A percentile compares a stretch with the other conserved stretches of the same genome.
Evolutionary conservation across 345 rosid genomes (phyloP).

Genomic region (Boechera divaricarpa): DNA sequence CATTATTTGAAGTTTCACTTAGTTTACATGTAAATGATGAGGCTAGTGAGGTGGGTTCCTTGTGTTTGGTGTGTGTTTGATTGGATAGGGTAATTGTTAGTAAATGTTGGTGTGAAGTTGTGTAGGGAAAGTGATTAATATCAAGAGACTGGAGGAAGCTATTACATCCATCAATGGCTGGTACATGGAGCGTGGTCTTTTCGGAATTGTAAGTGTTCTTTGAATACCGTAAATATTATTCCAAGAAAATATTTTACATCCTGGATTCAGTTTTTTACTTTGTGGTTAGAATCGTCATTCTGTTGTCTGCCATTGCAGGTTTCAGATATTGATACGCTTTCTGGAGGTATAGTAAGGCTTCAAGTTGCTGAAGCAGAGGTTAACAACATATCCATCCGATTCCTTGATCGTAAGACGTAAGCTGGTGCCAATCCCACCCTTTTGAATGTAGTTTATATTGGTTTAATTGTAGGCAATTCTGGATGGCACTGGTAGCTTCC

Average conservation of each 20-base stretch:
- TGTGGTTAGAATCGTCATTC: slow-evolving; percentile 15
- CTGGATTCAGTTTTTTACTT: background rate
- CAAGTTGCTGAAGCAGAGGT: slow-evolving; percentile 97
- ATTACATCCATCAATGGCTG: slow-evolving; percentile 90
- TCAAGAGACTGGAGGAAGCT: slow-evolving; percentile 84
- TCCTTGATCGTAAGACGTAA: slow-evolving; percentile 92
- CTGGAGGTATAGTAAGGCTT: slow-evolving; percentile 89
- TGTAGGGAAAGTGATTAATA: slow-evolving; percentile 94
- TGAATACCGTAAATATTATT: background rate
- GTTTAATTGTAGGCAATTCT: background rate
- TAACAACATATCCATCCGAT: slow-evolving; percentile 80
- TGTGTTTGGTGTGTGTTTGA: slow-evolving; percentile 25
- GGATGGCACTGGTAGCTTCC: slow-evolving; percentile 4
- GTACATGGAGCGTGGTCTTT: slow-evolving; percentile 94
- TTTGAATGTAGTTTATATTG: slow-evolving; percentile 10
- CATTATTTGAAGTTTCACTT: background rate
- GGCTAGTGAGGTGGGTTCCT: slow-evolving; percentile 13
- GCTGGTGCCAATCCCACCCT: slow-evolving; percentile 44
- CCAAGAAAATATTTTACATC: background rate
- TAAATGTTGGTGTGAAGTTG: slow-evolving; percentile 68
- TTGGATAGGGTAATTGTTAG: slow-evolving; percentile 51
- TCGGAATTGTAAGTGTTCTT: slow-evolving; percentile 73
- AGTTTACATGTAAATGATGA: slow-evolving; percentile 31
- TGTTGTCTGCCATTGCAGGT: slow-evolving; percentile 53
- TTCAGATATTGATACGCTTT: slow-evolving; percentile 84